Percentiles rank a stretch among this genome's conserved stretches.
These are phyloP conservation scores for Malus sieversii DNA, from an alignment of 306 rosid genomes.

Conservation along the genomic window DNA sequence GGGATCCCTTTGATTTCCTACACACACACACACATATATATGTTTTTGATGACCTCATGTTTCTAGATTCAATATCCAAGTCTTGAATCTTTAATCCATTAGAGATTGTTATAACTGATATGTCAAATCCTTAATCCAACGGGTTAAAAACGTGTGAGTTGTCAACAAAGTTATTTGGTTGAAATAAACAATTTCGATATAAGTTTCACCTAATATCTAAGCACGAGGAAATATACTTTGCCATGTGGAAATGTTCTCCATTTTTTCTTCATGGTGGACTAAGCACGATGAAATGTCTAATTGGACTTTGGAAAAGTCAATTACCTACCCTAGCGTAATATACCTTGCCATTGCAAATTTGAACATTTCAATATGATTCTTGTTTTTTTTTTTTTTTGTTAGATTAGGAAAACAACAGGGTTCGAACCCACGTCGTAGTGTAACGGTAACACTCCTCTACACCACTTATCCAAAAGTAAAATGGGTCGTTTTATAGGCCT, in stretches of 20 bases:
- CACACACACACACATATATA: no score
- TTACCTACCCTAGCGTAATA: background rate
- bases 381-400: no score
- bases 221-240: no score
- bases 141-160: background rate
- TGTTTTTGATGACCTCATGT: background rate
- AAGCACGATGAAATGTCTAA: background rate
- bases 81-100: background rate
- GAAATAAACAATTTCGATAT: background rate
- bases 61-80: background rate
- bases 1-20: no score
- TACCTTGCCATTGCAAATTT: background rate
- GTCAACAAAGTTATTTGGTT: background rate
- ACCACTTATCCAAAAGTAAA: no score
- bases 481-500: no score
- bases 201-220: background rate
- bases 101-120: background rate
- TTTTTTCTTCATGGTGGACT: background rate
- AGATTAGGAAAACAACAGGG: no score
- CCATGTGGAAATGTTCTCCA: background rate
- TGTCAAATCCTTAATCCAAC: background rate
- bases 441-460: no score
- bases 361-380: background rate
- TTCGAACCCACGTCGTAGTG: no score
- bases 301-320: background rate